Evolutionary conservation across 2,329 filamentous ascomycete genomes (phyloP).

Genomic region (Thelonectria blattea): DNA sequence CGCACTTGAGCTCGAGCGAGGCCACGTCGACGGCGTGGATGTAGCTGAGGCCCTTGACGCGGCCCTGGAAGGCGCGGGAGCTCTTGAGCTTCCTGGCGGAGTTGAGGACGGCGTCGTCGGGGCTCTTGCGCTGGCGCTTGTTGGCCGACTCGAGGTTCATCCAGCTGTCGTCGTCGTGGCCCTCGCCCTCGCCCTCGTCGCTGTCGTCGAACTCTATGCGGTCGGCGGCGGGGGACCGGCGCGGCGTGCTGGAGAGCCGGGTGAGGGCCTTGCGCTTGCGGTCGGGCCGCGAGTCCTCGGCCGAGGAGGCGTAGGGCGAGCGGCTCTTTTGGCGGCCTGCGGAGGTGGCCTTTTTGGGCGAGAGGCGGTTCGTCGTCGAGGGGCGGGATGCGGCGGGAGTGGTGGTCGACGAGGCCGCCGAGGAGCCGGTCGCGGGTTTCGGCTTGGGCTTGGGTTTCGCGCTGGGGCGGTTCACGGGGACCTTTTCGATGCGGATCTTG

Average conservation of each 20-base stretch:
- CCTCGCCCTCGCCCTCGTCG: slow-evolving; percentile 48
- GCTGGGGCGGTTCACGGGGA: slow-evolving; percentile 49
- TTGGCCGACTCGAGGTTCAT: slow-evolving; percentile 52
- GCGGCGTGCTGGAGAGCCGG: slow-evolving; percentile 39
- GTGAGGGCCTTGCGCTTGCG: slow-evolving; percentile 57
- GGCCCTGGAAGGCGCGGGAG: slow-evolving; percentile 52
- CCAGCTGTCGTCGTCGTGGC: slow-evolving; percentile 61
- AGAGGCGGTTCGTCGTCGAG: slow-evolving; percentile 46
- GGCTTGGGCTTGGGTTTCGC: slow-evolving; percentile 47
- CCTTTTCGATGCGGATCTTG: slow-evolving; percentile 59
- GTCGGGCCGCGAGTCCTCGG: slow-evolving; percentile 45
- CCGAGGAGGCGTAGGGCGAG: slow-evolving; percentile 50
- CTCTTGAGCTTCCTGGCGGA: slow-evolving; percentile 55
- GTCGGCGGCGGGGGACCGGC: slow-evolving; percentile 55
- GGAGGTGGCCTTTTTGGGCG: slow-evolving; percentile 49
- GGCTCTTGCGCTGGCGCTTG: slow-evolving; percentile 55
- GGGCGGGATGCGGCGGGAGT: slow-evolving; percentile 43
- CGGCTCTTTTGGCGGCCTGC: slow-evolving; percentile 49
- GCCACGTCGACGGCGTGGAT: slow-evolving; percentile 66
- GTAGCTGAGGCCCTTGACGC: slow-evolving; percentile 51
- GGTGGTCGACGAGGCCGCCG: slow-evolving; percentile 18
- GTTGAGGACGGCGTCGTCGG: slow-evolving; percentile 51
- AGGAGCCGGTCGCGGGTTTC: slow-evolving; percentile 37
- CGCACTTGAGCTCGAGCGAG: slow-evolving; percentile 56
- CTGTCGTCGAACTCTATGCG: slow-evolving; percentile 56